phyloP scores from a whole-genome alignment of 2,329 filamentous ascomycete species.

The Fusarium secorum region DNA sequence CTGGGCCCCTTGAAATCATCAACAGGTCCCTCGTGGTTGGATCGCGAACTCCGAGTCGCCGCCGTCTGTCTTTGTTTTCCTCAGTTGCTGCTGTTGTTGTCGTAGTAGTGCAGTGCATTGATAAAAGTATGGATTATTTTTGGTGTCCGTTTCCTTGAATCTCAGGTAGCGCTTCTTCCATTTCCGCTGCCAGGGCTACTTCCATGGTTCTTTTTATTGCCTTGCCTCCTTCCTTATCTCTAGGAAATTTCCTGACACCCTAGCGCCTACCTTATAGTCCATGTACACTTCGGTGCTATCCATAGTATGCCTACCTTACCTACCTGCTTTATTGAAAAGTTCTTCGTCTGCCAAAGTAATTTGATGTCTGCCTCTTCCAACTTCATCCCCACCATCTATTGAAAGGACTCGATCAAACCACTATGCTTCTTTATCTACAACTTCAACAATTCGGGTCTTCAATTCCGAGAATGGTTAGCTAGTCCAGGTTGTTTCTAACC shows the following conservation, averaged over 20 bases:
- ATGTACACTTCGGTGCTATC: not conserved
- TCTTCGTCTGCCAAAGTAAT: not conserved
- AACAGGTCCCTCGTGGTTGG: conserved; percentile 26
- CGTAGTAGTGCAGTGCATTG: not conserved
- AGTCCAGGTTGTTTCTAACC: conserved; percentile 15
- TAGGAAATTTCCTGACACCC: not conserved
- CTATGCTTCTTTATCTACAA: conserved; percentile 19
- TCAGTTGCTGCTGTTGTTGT: conserved; percentile 7
- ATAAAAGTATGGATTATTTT: conserved; percentile 1
- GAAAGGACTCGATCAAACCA: not conserved
- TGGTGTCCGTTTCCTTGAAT: conserved; percentile 4
- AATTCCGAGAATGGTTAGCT: conserved; percentile 19
- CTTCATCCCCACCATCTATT: not conserved
- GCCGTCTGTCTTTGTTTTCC: conserved; percentile 9
- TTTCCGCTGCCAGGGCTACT: not conserved
- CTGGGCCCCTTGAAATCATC: conserved; percentile 4
- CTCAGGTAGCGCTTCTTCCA: not conserved
- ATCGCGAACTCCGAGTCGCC: conserved; percentile 31
- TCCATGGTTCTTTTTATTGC: conserved; percentile 4
- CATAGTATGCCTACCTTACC: not conserved
- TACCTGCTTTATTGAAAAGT: not conserved
- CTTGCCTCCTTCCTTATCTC: conserved; percentile 11
- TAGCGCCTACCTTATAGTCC: not conserved
- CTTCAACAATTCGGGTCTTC: conserved; percentile 10
- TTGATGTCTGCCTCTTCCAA: not conserved